Percentiles rank a stretch among this genome's conserved stretches.
Evolutionary conservation across 352 stramenopile species (phyloP).

Genomic region (Phytophthora sansomeana): DNA sequence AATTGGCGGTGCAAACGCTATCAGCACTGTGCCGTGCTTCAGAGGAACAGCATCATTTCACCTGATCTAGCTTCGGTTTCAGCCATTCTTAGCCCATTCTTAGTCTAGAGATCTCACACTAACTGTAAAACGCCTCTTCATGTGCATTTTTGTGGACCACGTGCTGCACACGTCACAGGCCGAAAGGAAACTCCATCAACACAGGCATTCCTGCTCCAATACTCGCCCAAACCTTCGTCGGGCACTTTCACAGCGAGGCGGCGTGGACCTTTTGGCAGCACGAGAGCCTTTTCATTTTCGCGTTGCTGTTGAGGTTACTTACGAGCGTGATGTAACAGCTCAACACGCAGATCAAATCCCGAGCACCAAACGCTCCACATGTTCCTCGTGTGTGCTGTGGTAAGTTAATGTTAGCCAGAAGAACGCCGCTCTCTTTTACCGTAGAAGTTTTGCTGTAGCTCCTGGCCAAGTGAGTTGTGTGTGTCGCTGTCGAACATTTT

Average conservation of each 20-base stretch:
- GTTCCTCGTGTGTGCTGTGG: background rate
- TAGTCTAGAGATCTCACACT: background rate
- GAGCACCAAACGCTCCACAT: constrained; percentile 9
- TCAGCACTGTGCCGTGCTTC: no score
- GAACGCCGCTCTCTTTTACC: background rate
- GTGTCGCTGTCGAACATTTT: constrained; percentile 9
- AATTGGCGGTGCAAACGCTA: no score
- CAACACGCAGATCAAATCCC: constrained; percentile 31
- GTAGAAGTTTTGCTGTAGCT: constrained; percentile 5
- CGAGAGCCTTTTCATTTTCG: constrained; percentile 24
- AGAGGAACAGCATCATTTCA: background rate
- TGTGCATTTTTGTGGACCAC: constrained; percentile 18
- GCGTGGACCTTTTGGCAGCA: constrained; percentile 24
- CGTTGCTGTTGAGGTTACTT: constrained; percentile 25
- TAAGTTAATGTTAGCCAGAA: background rate
- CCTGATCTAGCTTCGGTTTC: background rate
- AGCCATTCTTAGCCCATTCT: constrained; percentile 6
- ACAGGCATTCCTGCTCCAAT: no score
- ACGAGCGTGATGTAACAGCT: constrained; percentile 15
- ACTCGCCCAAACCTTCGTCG: background rate
- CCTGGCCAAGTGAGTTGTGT: constrained; percentile 5
- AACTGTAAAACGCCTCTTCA: background rate
- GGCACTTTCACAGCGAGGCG: background rate
- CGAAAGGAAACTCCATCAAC: background rate
- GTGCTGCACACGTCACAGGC: constrained; percentile 18